Conservation (phyloP, 805 yeast species). For the Scheffersomyces spartinae region DNA sequence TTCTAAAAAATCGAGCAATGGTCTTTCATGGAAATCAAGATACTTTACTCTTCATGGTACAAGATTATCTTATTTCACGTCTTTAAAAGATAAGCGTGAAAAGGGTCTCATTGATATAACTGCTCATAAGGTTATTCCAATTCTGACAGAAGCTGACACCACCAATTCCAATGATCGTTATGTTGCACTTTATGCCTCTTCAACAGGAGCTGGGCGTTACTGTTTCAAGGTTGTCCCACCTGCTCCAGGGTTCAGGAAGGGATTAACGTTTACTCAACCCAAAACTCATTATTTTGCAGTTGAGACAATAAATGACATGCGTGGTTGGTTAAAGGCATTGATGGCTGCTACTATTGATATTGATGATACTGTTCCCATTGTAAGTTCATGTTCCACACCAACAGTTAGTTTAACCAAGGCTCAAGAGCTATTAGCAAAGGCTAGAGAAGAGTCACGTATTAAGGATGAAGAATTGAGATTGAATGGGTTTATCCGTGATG, state of each 20-base stretch:
- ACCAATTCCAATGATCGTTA: constrained; percentile 70
- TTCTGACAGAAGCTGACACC: constrained; percentile 35
- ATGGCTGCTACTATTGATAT: constrained; percentile 94
- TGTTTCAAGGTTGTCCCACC: constrained; percentile 94
- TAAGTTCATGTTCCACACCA: constrained; percentile 91
- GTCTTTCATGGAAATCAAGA: constrained; percentile 88
- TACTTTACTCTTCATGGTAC: constrained; percentile 86
- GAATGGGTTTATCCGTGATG: constrained; percentile 19
- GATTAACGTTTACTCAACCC: constrained; percentile 92
- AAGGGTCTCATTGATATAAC: constrained; percentile 93
- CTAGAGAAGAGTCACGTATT: constrained; percentile 59
- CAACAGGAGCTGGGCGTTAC: constrained; percentile 87
- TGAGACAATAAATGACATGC: constrained; percentile 82
- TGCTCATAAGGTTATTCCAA: constrained; percentile 80
- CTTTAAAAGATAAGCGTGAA: constrained; percentile 70
- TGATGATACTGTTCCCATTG: constrained; percentile 85
- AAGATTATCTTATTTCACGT: constrained; percentile 75
- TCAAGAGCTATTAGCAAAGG: constrained; percentile 72
- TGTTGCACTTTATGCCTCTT: constrained; percentile 80
- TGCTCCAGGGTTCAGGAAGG: constrained; percentile 92
- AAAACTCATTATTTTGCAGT: constrained; percentile 94
- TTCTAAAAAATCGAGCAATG: constrained; percentile 79
- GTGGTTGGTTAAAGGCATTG: constrained; percentile 88
- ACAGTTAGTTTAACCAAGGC: constrained; percentile 83
- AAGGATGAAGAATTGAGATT: constrained; percentile 41